Evolutionary conservation across 176 grass and related monocot species (phyloP).

Genomic region (Miscanthus lutarioriparius): DNA sequence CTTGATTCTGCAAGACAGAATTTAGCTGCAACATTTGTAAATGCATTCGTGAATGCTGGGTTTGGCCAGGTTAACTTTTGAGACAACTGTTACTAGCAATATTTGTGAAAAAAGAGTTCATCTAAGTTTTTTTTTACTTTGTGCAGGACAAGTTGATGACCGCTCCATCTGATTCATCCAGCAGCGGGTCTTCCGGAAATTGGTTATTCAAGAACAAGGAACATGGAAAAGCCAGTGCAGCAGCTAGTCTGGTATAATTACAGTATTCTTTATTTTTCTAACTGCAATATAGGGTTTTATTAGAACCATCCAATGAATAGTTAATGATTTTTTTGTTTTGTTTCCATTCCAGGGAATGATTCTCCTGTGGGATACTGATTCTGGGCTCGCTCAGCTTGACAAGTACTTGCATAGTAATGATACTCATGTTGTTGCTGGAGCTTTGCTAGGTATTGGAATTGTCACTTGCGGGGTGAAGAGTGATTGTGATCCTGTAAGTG

Average conservation of each 20-base stretch:
- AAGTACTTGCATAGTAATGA: conserved; percentile 92
- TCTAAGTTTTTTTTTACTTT: conserved; percentile 12
- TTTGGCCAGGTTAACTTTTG: conserved; percentile 80
- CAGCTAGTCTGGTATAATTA: conserved; percentile 82
- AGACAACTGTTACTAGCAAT: not conserved
- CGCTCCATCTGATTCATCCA: conserved; percentile 72
- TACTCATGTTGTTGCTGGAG: conserved; percentile 94
- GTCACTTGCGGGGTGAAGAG: conserved; percentile 91
- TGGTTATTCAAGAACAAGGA: conserved; percentile 99
- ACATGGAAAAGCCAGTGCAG: conserved; percentile 91
- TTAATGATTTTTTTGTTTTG: not conserved
- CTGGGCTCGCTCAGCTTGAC: conserved; percentile 84
- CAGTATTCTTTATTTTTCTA: conserved; percentile 2
- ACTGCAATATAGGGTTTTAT: not conserved
- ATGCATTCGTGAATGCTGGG: conserved; percentile 99
- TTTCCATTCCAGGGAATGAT: conserved; percentile 92
- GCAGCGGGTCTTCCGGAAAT: conserved; percentile 71
- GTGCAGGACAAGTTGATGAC: conserved; percentile 99
- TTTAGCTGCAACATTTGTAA: conserved; percentile 94
- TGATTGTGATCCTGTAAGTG: conserved; percentile 91
- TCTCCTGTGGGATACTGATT: conserved; percentile 93
- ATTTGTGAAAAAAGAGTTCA: not conserved
- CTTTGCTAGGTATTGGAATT: conserved; percentile 89
- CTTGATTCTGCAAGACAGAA: conserved; percentile 99
- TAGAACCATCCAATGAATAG: conserved; percentile 23